Base-by-base conservation (phyloP, 2,329 filamentous ascomycete genomes). In the Hypoxylon sp. region DNA sequence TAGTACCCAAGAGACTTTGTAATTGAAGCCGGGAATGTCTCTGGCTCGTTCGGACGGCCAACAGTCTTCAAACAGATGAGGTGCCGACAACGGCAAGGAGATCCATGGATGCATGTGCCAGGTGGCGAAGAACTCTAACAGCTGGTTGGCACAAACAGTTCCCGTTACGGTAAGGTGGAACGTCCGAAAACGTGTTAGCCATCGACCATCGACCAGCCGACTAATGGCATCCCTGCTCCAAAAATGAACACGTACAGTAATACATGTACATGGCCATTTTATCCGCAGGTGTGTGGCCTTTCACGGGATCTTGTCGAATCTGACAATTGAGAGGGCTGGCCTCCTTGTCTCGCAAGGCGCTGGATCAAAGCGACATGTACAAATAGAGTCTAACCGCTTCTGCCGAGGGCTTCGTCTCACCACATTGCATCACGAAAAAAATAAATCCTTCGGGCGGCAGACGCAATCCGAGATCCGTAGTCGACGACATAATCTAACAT, bases 391-490 rank as follows among this genome's bases (percentile, higher is more conserved):
- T 70, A 70, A 60, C 64, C 60, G 62, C 67, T 61, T 67, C 46
- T 51, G 64, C 64, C 40, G 27, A 49, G 46, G 37, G 25, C 53
- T 65, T 65, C 46, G 54, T 72, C 67, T 63, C 55, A 68, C 71
- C 64, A 70, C 62, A 62, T 71, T 58, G 57, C 66, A 66, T 66
- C 50, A 63, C 62, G 22, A 58, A 66, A 58, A 60, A 66, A 22
- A 53, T 46, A 59, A 68, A 61, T 65, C 61, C 66, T 68, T 53
- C 64, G 20, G 30, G 31, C 20, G 40, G 46, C n/a, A 51, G 35
- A 63, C 42, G n/a, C 25, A 46, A 44, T 56, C 53, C 37, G 25
- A 42, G 14, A 31, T 57, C 30, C 42, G n/a, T 31, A 31, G 10
- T 57, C 54, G 54, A 57, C 55, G 44, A 22, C 31, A 42, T 35